phyloP scores from a whole-genome alignment of 73 alveolate genomes.

The Stentor coeruleus region DNA sequence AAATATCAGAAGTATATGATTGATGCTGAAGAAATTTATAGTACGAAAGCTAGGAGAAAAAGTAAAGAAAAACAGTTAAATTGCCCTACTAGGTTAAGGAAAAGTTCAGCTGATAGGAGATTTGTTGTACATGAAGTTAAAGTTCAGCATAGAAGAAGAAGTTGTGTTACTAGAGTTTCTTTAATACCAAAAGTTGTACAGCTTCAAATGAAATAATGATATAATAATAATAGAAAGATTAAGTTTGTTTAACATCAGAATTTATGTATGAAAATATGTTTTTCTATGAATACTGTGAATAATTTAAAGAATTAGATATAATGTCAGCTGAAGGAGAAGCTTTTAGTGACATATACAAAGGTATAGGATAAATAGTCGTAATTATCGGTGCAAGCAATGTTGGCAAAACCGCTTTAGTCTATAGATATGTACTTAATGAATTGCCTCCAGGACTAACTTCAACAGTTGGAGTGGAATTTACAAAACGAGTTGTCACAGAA shows the following conservation, averaged over 20 bases:
- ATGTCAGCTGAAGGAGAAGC: conserved; percentile 10
- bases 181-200: background rate
- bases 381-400: conserved; percentile 25
- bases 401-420: conserved; percentile 29
- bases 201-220: no score
- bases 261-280: no score
- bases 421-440: conserved; percentile 26
- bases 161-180: background rate
- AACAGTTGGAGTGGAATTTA: conserved; percentile 28
- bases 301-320: no score
- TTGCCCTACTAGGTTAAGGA: background rate
- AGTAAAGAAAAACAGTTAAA: no score
- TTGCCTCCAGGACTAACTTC: conserved; percentile 14
- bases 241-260: no score
- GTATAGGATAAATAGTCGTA: conserved; percentile 17
- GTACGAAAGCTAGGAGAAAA: background rate
- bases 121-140: background rate
- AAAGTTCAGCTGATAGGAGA: background rate
- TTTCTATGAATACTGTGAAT: no score
- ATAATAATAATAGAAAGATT: no score
- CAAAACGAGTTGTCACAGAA: conserved; percentile 21
- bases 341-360: conserved; percentile 1
- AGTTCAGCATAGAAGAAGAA: background rate
- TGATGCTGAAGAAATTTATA: background rate
- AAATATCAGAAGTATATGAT: background rate